Base-by-base conservation (phyloP, 2,329 filamentous ascomycete genomes). In the Trichoderma sp. region DNA sequence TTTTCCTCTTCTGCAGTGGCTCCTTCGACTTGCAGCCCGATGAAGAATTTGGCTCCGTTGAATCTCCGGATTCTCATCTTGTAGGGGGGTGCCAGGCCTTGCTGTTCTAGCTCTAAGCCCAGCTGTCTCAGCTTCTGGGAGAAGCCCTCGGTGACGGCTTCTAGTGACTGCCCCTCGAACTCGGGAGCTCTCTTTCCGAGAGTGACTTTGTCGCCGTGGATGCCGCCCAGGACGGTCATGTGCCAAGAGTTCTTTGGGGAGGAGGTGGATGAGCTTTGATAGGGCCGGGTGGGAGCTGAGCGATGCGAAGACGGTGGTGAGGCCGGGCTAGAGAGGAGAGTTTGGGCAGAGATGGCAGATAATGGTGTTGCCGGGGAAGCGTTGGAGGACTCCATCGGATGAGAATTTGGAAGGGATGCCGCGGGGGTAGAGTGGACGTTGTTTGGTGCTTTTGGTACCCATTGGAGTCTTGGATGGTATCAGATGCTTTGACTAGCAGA, bases 171-270 rank as follows among this genome's bases (percentile, higher is more conserved):
- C 60, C 70, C 71, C 11, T 70, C 69, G 54, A 68, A 43, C 2
- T 69, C 72, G 10, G 58, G 32, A 2, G 73, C 71, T 72, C 72
- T 73, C 70, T 71, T 73, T 18, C 68, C 69, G 1, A 71, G 68
- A 37, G 73, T 71, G 32, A 70, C 70, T 49, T 74, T 69, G 4
- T n/a, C 26, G 49, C 73, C 72, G 13, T 70, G 69, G n/a, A 72
- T 63, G 28, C 73, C 73, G 30, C 73, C 73, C 7, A 73, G 52
- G 34, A 73, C 70, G 13, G 73, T 74, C 73, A 74, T 74, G 68
- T 73, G 73, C 73, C 73, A 74, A 30, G 72, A 73, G 14, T 60
- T 60, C 34, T 16, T 59, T 70, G 0, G 73, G 73, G 26, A 74
- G 30, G 14, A 74, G 69, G 26, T 66, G 69, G 52, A 72, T 59